These are phyloP conservation scores for Hirsutella thompsonii DNA, from an alignment of 2,329 filamentous ascomycete genomes.

Conservation along the genomic window DNA sequence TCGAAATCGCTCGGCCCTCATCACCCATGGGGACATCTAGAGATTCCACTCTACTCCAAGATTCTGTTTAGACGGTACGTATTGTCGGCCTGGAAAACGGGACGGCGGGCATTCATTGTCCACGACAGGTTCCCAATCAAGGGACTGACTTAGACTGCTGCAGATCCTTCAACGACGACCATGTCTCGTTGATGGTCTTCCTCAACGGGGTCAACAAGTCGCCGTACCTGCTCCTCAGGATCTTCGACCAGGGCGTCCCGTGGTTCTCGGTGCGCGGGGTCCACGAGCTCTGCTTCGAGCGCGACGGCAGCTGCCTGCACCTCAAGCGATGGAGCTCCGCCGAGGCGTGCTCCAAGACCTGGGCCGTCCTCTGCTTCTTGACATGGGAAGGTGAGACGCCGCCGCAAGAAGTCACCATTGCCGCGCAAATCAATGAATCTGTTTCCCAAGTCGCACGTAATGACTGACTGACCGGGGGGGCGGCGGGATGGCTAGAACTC, in stretches of 20 bases:
- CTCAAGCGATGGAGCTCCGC: constrained; percentile 38
- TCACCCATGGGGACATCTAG: constrained; percentile 26
- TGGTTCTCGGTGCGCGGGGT: constrained; percentile 38
- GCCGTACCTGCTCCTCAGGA: constrained; percentile 35
- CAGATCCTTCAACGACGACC: constrained; percentile 42
- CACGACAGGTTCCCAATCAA: too few relatives aligned
- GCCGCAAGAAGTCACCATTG: neutral
- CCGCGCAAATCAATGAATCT: too few relatives aligned
- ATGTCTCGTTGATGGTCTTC: constrained; percentile 39
- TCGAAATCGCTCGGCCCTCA: constrained; percentile 34
- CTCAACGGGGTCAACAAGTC: constrained; percentile 27
- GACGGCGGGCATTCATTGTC: too few relatives aligned
- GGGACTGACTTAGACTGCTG: neutral
- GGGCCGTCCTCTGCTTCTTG: constrained; percentile 42
- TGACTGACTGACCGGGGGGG: too few relatives aligned
- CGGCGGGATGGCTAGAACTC: constrained; percentile 36
- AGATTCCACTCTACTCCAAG: constrained; percentile 32
- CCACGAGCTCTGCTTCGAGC: constrained; percentile 40
- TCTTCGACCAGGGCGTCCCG: constrained; percentile 22
- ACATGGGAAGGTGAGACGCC: constrained; percentile 42
- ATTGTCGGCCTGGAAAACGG: too few relatives aligned
- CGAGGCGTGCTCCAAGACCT: constrained; percentile 31
- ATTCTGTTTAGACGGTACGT: constrained; percentile 42
- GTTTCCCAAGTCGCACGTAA: too few relatives aligned
- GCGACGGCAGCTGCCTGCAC: constrained; percentile 33